These are phyloP conservation scores for Suillus cothurnatus DNA, from an alignment of 768 basidiomycete species.

Conservation along the genomic window DNA sequence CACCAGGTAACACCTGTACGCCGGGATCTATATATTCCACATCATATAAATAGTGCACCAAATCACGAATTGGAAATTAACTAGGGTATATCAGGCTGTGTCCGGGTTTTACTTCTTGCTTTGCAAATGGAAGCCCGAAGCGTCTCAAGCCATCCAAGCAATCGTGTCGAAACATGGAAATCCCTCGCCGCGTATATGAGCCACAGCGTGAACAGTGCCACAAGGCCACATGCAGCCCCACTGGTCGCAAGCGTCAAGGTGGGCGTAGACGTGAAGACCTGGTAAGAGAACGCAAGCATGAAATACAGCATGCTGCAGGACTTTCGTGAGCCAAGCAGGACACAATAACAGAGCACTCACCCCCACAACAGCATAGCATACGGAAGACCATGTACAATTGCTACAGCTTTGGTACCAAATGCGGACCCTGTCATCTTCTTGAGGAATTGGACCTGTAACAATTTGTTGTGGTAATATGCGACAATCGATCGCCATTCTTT, in stretches of 20 bases:
- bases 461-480: background rate
- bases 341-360: slow-evolving; percentile 33
- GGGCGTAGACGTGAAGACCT: slow-evolving; percentile 24
- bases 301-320: slow-evolving; percentile 28
- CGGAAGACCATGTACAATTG: slow-evolving; percentile 50
- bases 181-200: slow-evolving; percentile 4
- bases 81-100: background rate
- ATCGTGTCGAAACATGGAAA: background rate
- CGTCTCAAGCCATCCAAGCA: background rate
- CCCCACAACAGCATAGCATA: slow-evolving; percentile 55
- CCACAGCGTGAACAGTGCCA: slow-evolving; percentile 25
- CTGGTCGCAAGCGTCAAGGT: slow-evolving; percentile 16
- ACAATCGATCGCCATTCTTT: background rate
- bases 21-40: background rate
- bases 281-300: slow-evolving; percentile 23
- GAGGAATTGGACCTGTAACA: background rate
- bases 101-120: background rate
- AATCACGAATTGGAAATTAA: background rate
- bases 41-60: background rate
- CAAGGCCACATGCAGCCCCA: slow-evolving; percentile 20
- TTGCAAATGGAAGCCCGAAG: background rate
- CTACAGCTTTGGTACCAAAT: slow-evolving; percentile 45
- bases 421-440: slow-evolving; percentile 6
- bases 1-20: background rate
- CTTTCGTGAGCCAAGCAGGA: background rate